Conservation (phyloP, 495 filamentous ascomycete species). For the Rusavskia elegans region DNA sequence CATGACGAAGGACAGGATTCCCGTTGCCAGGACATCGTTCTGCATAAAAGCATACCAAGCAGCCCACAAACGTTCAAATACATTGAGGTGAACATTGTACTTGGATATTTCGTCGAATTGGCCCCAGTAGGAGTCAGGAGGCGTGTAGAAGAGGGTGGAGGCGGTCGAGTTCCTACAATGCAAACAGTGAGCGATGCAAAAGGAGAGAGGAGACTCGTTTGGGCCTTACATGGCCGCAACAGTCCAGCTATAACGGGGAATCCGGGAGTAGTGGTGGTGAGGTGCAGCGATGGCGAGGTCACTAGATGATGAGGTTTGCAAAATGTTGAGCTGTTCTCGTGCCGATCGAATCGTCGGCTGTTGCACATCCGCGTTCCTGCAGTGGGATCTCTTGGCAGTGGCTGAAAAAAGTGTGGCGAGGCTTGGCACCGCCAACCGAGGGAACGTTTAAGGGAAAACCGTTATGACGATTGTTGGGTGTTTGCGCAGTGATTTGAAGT, state of each 20-base stretch:
- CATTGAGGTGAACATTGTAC: constrained; percentile 75
- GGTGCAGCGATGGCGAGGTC: not conserved
- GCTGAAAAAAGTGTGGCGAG: too few species aligned
- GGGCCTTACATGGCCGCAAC: not conserved
- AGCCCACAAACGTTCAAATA: constrained; percentile 74
- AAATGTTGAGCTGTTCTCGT: not conserved
- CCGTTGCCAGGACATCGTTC: constrained; percentile 88
- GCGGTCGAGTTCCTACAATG: constrained; percentile 38
- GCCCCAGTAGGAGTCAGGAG: constrained; percentile 52
- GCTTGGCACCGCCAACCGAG: too few species aligned
- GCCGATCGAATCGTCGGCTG: not conserved
- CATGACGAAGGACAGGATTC: constrained; percentile 92
- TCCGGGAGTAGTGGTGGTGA: too few species aligned
- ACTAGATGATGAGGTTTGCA: not conserved
- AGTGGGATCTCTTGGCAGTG: too few species aligned
- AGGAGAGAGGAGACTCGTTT: too few species aligned
- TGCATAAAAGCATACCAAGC: constrained; percentile 99
- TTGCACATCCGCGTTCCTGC: not conserved
- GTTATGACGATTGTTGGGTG: too few species aligned
- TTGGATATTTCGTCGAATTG: constrained; percentile 78
- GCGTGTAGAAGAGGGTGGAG: constrained; percentile 24
- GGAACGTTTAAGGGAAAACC: too few species aligned
- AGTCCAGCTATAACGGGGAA: not conserved
- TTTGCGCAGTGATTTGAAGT: too few species aligned
- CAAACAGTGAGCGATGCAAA: not conserved